Evolutionary conservation across 1,139 yeast species (phyloP).

Genomic region (Scheffersomyces cryptocercus): DNA sequence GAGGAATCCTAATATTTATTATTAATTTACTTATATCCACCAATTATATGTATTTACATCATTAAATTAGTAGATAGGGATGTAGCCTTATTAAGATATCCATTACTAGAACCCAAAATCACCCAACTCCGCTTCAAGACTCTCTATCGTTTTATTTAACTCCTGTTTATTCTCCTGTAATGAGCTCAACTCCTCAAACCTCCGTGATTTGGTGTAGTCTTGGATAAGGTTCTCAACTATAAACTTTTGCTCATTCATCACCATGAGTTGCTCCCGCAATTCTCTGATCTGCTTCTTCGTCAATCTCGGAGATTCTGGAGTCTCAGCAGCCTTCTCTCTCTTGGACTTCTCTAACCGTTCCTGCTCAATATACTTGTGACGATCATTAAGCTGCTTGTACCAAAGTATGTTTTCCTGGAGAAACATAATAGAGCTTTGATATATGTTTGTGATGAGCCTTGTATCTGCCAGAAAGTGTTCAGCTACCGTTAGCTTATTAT

Average conservation of each 20-base stretch:
- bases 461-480: conserved; percentile 14
- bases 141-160: conserved; percentile 51
- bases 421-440: conserved; percentile 33
- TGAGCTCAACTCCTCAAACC: conserved; percentile 74
- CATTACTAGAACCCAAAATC: conserved; percentile 53
- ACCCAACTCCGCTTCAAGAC: conserved; percentile 58
- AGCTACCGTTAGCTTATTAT: conserved; percentile 17
- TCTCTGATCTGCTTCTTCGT: conserved; percentile 56
- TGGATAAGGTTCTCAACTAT: conserved; percentile 65
- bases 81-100: too few species aligned
- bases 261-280: conserved; percentile 77
- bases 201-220: conserved; percentile 63
- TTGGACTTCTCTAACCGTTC: conserved; percentile 6
- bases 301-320: conserved; percentile 23
- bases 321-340: conserved; percentile 2
- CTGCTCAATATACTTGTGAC: conserved; percentile 24
- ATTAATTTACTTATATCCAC: too few species aligned
- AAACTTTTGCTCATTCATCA: conserved; percentile 79
- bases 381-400: conserved; percentile 30
- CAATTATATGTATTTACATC: too few species aligned
- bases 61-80: too few species aligned
- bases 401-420: conserved; percentile 35
- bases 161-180: conserved; percentile 63
- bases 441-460: conserved; percentile 32
- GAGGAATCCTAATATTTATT: too few species aligned